Evolutionary conservation across 2,329 filamentous ascomycete genomes (phyloP).

Genomic region (Podosphaera aphanis): DNA sequence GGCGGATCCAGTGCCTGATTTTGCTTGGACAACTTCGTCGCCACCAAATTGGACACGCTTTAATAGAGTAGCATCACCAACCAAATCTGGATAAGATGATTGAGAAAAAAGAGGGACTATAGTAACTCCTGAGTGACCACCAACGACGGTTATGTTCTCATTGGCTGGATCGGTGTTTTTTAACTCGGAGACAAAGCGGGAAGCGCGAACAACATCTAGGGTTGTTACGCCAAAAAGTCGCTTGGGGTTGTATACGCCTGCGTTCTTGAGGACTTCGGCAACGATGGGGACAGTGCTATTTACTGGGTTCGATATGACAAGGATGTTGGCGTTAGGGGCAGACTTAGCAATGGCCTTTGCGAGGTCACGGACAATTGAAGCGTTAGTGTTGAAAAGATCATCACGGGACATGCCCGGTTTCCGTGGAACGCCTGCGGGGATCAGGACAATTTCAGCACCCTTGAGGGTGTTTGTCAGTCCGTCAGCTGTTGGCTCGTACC

Average conservation of each 20-base stretch:
- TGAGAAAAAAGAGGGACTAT: slow-evolving; percentile 96
- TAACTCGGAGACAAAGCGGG: slow-evolving; percentile 89
- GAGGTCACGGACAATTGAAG: slow-evolving; percentile 94
- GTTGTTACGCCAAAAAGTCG: slow-evolving; percentile 98
- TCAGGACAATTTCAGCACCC: slow-evolving; percentile 81
- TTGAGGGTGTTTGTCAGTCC: slow-evolving; percentile 62
- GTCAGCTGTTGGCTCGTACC: slow-evolving; percentile 55
- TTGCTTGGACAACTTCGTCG: slow-evolving; percentile 97
- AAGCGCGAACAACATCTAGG: slow-evolving; percentile 92
- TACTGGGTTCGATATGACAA: slow-evolving; percentile 97
- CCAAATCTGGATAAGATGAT: slow-evolving; percentile 68
- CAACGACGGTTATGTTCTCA: slow-evolving; percentile 89
- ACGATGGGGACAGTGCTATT: slow-evolving; percentile 98
- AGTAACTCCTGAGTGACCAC: slow-evolving; percentile 93
- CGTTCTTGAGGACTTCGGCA: slow-evolving; percentile 87
- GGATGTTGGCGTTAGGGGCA: slow-evolving; percentile 76
- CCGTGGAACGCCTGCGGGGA: slow-evolving; percentile 93
- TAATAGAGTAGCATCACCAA: slow-evolving; percentile 57
- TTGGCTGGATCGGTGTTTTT: slow-evolving; percentile 73
- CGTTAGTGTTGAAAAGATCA: slow-evolving; percentile 99
- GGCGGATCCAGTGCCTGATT: slow-evolving; percentile 90
- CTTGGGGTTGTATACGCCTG: slow-evolving; percentile 96
- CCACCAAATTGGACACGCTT: slow-evolving; percentile 88
- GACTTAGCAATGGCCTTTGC: slow-evolving; percentile 83
- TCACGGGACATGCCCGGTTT: slow-evolving; percentile 96